Conservation (phyloP, 305 asterid genomes). For the Striga hermonthica region DNA sequence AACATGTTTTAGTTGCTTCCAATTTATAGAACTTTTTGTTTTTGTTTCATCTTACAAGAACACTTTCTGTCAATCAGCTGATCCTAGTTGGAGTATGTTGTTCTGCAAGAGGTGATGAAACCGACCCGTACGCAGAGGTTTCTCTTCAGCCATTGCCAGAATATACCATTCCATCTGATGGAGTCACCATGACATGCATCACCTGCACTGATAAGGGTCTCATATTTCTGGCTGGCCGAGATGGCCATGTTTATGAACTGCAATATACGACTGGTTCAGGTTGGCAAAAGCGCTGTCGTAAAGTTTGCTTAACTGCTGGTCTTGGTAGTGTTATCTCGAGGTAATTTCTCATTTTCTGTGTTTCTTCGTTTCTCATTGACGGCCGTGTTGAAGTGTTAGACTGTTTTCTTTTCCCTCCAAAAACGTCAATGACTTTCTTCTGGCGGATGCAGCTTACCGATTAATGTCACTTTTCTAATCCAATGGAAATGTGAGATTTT, state of each 20-base stretch:
- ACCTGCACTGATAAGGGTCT: conserved; percentile 83
- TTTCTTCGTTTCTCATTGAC: conserved; percentile 21
- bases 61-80: conserved; percentile 53
- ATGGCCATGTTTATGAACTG: conserved; percentile 90
- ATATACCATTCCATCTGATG: conserved; percentile 88
- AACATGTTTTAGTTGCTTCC: neutral
- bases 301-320: conserved; percentile 88
- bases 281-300: conserved; percentile 92
- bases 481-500: conserved; percentile 3
- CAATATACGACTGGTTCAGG: conserved; percentile 93
- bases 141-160: conserved; percentile 89
- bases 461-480: conserved; percentile 7
- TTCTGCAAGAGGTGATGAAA: conserved; percentile 80
- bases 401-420: conserved; percentile 16
- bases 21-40: neutral
- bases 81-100: conserved; percentile 96
- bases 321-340: conserved; percentile 87
- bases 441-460: conserved; percentile 3
- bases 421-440: conserved; percentile 6
- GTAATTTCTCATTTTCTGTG: conserved; percentile 38
- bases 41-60: conserved; percentile 28
- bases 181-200: conserved; percentile 96
- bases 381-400: conserved; percentile 12
- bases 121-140: conserved; percentile 89
- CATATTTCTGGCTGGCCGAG: conserved; percentile 93